These are phyloP conservation scores for Toxoplasma gondii DNA, from an alignment of 169 alveolate genomes.

Conservation along the genomic window DNA sequence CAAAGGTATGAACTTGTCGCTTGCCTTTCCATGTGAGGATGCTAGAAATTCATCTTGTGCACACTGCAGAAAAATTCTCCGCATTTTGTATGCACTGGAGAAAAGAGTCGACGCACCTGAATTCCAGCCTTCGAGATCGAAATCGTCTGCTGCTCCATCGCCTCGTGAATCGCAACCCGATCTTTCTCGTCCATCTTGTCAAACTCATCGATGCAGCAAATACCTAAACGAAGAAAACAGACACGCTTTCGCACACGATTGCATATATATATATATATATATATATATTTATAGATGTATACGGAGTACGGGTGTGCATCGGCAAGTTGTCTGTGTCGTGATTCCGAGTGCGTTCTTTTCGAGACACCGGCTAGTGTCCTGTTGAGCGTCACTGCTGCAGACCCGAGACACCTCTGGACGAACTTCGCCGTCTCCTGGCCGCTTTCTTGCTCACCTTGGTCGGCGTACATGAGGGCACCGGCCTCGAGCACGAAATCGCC, in stretches of 20 bases:
- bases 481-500: conserved; percentile 99
- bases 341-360: too few species aligned
- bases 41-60: too few species aligned
- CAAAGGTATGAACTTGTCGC: too few species aligned
- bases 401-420: too few species aligned
- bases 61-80: too few species aligned
- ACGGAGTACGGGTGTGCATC: not conserved
- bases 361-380: too few species aligned
- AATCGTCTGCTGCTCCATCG: conserved; percentile 99
- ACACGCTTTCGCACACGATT: not conserved
- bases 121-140: conserved; percentile 98
- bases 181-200: conserved; percentile 99
- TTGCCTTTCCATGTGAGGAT: too few species aligned
- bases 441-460: conserved; percentile 42
- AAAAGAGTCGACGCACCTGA: conserved; percentile 29
- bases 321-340: too few species aligned
- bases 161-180: conserved; percentile 99
- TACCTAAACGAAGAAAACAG: conserved; percentile 82
- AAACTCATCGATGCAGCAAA: conserved; percentile 99
- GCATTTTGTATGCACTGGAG: not conserved
- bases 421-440: too few species aligned
- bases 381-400: too few species aligned
- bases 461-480: conserved; percentile 94
- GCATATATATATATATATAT: not conserved
- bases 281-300: not conserved